phyloP scores from a whole-genome alignment of 192 early-diverging fungal genomes.

The Haplosporangium gracile region DNA sequence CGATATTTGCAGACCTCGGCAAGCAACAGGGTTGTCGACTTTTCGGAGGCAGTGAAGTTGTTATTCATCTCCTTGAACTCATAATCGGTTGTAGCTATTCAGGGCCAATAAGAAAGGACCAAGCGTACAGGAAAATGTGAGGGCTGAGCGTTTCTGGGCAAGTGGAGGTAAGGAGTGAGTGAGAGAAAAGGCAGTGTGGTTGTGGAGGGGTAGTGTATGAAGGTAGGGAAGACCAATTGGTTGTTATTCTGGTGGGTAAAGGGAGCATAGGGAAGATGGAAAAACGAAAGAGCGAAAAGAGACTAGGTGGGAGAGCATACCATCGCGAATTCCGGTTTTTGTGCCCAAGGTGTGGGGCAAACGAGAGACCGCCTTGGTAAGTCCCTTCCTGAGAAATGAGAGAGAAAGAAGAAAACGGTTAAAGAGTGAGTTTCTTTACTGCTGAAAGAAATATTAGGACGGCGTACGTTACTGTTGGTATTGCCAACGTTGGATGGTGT shows the following conservation, averaged over 20 bases:
- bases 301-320: constrained; percentile 14
- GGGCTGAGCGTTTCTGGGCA: constrained; percentile 9
- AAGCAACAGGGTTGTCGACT: constrained; percentile 32
- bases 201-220: neutral
- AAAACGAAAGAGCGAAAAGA: neutral
- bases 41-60: constrained; percentile 45
- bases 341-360: constrained; percentile 49
- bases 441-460: neutral
- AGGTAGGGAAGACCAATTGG: neutral
- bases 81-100: constrained; percentile 40
- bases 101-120: neutral
- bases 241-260: neutral
- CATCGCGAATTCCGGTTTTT: constrained; percentile 54
- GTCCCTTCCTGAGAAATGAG: constrained; percentile 38
- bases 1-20: constrained; percentile 48
- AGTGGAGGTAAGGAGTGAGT: neutral
- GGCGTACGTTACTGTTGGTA: neutral
- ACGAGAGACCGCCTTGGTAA: constrained; percentile 55
- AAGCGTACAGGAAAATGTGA: neutral
- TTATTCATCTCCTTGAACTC: constrained; percentile 51
- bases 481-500: neutral
- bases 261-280: neutral
- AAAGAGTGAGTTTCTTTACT: neutral
- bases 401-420: neutral
- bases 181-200: neutral